These are phyloP conservation scores for Aureobasidium sp. DNA, from an alignment of 2,329 filamentous ascomycete genomes.

Conservation along the genomic window DNA sequence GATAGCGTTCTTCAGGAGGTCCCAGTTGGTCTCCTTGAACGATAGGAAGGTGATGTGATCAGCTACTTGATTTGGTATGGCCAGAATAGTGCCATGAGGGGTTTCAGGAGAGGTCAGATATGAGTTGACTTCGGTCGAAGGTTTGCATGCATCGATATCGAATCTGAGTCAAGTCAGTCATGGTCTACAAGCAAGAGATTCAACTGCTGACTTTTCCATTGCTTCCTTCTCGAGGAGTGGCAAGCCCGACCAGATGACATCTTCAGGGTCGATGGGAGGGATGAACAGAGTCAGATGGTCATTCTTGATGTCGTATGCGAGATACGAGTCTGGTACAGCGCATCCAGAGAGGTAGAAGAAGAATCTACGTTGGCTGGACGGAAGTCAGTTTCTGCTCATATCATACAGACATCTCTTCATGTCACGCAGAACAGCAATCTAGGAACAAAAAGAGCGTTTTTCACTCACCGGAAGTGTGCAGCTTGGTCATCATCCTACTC, in stretches of 20 bases:
- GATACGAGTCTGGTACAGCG: conserved; percentile 67
- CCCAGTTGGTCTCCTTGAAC: conserved; percentile 55
- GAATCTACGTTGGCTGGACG: conserved; percentile 66
- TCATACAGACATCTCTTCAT: too few species aligned
- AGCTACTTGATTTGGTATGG: conserved; percentile 68
- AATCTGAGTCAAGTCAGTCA: not conserved
- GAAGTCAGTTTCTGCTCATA: not conserved
- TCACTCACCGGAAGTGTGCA: conserved; percentile 11
- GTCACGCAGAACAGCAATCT: too few species aligned
- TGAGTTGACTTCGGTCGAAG: conserved; percentile 54
- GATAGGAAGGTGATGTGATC: conserved; percentile 61
- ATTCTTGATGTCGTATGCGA: conserved; percentile 69
- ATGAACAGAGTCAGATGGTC: conserved; percentile 79
- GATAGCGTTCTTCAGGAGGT: conserved; percentile 55
- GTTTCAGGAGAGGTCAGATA: conserved; percentile 48
- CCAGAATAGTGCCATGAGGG: conserved; percentile 50
- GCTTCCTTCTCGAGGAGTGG: conserved; percentile 72
- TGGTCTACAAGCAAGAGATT: not conserved
- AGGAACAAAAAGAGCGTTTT: too few species aligned
- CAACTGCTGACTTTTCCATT: conserved; percentile 38
- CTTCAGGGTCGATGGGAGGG: conserved; percentile 76
- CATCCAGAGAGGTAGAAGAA: conserved; percentile 95
- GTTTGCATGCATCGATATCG: conserved; percentile 15
- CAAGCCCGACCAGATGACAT: conserved; percentile 87
- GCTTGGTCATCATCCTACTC: conserved; percentile 69